Evolutionary conservation across 2,329 filamentous ascomycete species (phyloP), one percentile per base, ranked within the genome.

Genomic region (Fusarium beomiforme): DNA sequence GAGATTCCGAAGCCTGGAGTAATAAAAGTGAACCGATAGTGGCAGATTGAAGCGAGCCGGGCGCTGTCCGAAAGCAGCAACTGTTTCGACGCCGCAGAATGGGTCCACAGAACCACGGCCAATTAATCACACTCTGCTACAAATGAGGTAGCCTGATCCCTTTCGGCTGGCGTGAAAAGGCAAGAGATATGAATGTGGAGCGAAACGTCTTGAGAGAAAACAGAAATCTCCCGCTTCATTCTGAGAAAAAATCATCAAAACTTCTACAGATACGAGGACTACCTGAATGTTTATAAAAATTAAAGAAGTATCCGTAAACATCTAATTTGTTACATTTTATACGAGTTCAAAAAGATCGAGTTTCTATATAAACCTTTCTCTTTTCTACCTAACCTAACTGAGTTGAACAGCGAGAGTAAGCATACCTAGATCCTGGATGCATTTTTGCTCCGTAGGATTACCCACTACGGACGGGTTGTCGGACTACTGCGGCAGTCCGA

Each of bases 401-500:
- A 24, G 47, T 51, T 24, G 47, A 37, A 51, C 31, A n/a, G 21
- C 19, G 23, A 23, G 34, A 50, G 57, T 70, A 47, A 74, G 67
- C 66, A 34, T 33, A 46, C n/a, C n/a, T n/a, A 8, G 26, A 29
- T 29, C 26, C 26, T 29, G 26, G 53, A 44, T 37, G 23, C 39
- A 60, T 53, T 53, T 58, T 46, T 17, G 24, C 26, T 33, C 55
- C 55, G 44, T 29, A 53, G 55, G 44, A 53, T 58, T 41, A 29
- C 24, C 33, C 31, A 39, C 54, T 53, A 62, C 72, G 72, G 74
- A 62, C 72, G 72, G 74, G 53, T 24, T 64, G 58, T 75, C 74
- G 74, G 74, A 53, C 33, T 67, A 24, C 57, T 73, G 61, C 64
- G 70, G 65, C 54, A 75, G 68, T 67, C 74, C 74, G 74, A 72